Evolutionary conservation across 108 stramenopile genomes (phyloP), one percentile per base, ranked within the genome.

Genomic region (Stephanodiscus triporus): DNA sequence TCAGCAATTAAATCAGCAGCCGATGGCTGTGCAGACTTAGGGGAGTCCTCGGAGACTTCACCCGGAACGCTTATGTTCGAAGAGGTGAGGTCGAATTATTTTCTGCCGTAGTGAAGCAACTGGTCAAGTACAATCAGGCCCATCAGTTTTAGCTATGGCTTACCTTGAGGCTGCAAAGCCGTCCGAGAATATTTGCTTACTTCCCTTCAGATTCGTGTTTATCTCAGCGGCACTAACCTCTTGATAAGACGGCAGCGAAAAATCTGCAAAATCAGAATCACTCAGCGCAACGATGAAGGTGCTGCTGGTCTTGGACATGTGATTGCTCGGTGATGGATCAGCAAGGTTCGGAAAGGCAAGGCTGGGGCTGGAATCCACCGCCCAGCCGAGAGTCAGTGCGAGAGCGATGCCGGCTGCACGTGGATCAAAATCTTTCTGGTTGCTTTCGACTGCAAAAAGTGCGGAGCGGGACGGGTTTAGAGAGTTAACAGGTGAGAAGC

Each of bases 201-300:
- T 22, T 26, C 62, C 62, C 36, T 63, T 63, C 1, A 63, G 62
- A 20, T 63, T 63, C 13, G 62, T 22, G 42, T 63, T 63, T 5
- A 63, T 24, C 16, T 38, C 62, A 7, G 62, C 37, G 10, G 4
- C 9, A 22, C 24, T 37, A 42, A 42, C 40, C 3, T 63, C 62
- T 63, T 36, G 4, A 14, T 63, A 63, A 4, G 62, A 63, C 14
- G 62, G 62, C 40, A 63, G 6, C n/a, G 62, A 63, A 63, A 63
- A 63, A 38, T 63, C 62, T 34, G 62, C 40, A 24, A 63, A 63
- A 38, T 63, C 62, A 10, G 62, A 63, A 42, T 23, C 30, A 11
- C 38, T 42, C 20, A 42, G 40, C 62, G 62, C 29, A 63, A 63
- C 38, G 7, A 42, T 17, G 14, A 63, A 63, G 30, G 32, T 34